Conservation (phyloP, 352 stramenopile genomes). For the Plasmopara viticola region DNA sequence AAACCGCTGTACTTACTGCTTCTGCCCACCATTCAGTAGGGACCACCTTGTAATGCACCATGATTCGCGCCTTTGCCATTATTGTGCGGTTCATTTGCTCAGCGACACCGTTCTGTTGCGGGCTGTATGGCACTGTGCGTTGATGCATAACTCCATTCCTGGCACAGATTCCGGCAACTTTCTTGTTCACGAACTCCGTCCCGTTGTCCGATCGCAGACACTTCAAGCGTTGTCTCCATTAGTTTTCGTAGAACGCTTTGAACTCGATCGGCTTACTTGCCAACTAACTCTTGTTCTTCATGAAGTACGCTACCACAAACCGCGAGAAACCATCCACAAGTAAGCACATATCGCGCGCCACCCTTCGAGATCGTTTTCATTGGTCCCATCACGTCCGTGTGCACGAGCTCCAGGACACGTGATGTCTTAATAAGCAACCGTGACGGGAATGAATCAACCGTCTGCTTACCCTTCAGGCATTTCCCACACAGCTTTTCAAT, state of each 20-base stretch:
- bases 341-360: no score
- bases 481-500: no score
- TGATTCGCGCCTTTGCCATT: neutral
- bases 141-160: conserved; percentile 8
- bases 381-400: no score
- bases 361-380: no score
- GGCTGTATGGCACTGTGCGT: conserved; percentile 8
- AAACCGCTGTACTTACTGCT: no score
- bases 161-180: neutral
- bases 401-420: no score
- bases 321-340: no score
- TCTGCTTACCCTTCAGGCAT: no score
- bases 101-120: conserved; percentile 16
- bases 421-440: no score
- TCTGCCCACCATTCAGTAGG: no score
- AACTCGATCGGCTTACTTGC: neutral
- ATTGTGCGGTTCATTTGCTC: conserved; percentile 13
- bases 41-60: conserved; percentile 24
- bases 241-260: conserved; percentile 9
- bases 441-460: no score
- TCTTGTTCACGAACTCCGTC: conserved; percentile 24
- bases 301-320: no score
- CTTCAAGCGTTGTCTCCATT: conserved; percentile 15
- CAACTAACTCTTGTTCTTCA: neutral
- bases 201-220: conserved; percentile 26